Conservation (phyloP, 345 rosid genomes). For the Eucalyptus cladocalyx region DNA sequence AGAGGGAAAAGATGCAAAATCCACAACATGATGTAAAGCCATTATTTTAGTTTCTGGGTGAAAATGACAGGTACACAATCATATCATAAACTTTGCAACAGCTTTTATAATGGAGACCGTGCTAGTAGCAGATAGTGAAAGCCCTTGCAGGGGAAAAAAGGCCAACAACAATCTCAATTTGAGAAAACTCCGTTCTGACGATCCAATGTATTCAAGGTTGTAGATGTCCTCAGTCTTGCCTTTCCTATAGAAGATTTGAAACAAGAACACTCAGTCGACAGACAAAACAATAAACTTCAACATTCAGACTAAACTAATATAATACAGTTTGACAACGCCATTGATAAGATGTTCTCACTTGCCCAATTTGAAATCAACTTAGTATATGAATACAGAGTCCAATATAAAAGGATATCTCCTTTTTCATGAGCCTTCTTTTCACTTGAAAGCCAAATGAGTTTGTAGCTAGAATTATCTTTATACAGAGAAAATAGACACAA, state of each 20-base stretch:
- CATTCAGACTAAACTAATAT: neutral
- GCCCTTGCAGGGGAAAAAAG: neutral
- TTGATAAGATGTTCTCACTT: neutral
- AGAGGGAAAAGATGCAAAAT: neutral
- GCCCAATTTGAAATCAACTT: neutral
- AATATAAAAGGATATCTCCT: neutral
- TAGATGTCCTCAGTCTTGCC: constrained; percentile 10
- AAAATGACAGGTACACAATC: neutral
- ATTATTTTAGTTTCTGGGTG: neutral
- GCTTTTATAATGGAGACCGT: neutral
- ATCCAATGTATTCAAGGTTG: neutral
- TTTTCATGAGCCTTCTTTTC: neutral
- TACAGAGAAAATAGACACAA: neutral
- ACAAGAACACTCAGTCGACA: neutral
- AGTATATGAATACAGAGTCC: neutral
- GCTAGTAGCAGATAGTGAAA: neutral
- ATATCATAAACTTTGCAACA: neutral
- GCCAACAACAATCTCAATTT: constrained; percentile 8
- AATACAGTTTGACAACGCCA: neutral
- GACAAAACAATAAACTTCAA: neutral
- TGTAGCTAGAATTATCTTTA: neutral
- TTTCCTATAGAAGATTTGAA: constrained; percentile 8
- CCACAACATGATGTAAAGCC: neutral
- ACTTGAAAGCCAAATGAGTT: neutral
- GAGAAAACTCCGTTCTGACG: neutral